Percentiles rank a stretch among this genome's conserved stretches.
Evolutionary conservation across 31 red algal species (phyloP).

Genomic region (Endocladia muricata): DNA sequence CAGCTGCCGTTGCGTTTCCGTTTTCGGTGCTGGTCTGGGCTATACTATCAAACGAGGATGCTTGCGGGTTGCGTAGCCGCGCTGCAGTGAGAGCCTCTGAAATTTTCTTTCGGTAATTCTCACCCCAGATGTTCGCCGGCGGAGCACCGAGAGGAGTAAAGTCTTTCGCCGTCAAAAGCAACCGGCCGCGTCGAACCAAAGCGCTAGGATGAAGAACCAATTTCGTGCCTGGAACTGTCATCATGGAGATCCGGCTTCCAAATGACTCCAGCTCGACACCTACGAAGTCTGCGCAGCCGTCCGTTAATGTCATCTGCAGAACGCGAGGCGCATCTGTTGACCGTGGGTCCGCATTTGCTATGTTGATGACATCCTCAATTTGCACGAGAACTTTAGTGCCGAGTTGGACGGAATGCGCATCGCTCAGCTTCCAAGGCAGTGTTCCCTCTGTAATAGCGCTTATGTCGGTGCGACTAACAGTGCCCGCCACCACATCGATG

Average conservation of each 20-base stretch:
- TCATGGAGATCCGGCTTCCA: constrained; percentile 7
- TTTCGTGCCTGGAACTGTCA: constrained; percentile 44
- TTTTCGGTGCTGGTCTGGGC: background rate
- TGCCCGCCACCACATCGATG: constrained; percentile 15
- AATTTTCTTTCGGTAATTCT: constrained; percentile 12
- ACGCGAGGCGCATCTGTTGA: constrained; percentile 12
- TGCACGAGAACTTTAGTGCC: constrained; percentile 41
- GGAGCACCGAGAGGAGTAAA: constrained; percentile 35
- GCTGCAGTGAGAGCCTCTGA: constrained; percentile 22
- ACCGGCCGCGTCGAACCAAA: constrained; percentile 37
- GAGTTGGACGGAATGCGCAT: constrained; percentile 36
- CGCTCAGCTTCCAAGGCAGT: constrained; percentile 39
- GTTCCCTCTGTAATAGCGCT: constrained; percentile 32
- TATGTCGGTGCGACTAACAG: constrained; percentile 31
- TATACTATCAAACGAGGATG: constrained; percentile 45
- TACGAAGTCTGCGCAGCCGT: constrained; percentile 46
- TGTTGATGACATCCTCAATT: constrained; percentile 61
- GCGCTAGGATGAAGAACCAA: constrained; percentile 39
- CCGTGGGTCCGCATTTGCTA: constrained; percentile 43
- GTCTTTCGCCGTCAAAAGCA: constrained; percentile 32
- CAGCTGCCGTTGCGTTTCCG: background rate
- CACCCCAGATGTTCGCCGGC: constrained; percentile 31
- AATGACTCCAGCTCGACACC: constrained; percentile 46
- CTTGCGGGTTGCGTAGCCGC: constrained; percentile 18
- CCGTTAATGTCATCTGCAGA: constrained; percentile 37